Evolutionary conservation across 371 early-diverging fungal species (phyloP).

Genomic region (Mortierella sp.): DNA sequence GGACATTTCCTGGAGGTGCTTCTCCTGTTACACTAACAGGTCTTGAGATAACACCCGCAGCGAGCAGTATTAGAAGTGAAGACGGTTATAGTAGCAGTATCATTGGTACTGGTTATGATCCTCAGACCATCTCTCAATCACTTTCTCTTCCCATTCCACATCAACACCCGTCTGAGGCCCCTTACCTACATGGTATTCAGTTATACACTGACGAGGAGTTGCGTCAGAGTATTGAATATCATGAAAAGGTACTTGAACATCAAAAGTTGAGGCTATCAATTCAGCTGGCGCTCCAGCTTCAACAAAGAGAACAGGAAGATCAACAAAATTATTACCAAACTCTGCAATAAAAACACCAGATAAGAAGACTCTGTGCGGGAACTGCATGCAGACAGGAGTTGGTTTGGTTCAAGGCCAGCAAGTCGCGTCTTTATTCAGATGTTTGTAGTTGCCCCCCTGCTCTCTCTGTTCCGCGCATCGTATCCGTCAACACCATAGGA

Average conservation of each 20-base stretch:
- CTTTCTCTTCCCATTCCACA: too few species aligned
- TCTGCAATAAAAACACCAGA: neutral
- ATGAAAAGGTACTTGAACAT: conserved; percentile 19
- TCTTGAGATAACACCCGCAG: too few species aligned
- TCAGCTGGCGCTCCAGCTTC: neutral
- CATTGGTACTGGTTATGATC: neutral
- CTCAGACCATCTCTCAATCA: too few species aligned
- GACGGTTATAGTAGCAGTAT: neutral
- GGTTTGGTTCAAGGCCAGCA: too few species aligned
- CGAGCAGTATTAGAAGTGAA: neutral
- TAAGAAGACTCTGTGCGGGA: too few species aligned
- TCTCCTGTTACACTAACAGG: neutral
- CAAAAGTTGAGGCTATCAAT: conserved; percentile 15
- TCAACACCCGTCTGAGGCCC: neutral
- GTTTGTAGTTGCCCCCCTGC: too few species aligned
- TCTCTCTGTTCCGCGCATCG: too few species aligned
- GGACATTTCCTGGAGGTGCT: neutral
- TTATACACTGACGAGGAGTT: conserved; percentile 21
- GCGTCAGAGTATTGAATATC: conserved; percentile 22
- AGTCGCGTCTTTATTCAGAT: too few species aligned
- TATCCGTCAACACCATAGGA: too few species aligned
- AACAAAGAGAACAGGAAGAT: neutral
- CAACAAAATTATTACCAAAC: neutral
- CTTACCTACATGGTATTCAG: neutral
- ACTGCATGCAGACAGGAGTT: too few species aligned